phyloP scores from a whole-genome alignment of 2,329 filamentous ascomycete species.

The Venturia pyrina region DNA sequence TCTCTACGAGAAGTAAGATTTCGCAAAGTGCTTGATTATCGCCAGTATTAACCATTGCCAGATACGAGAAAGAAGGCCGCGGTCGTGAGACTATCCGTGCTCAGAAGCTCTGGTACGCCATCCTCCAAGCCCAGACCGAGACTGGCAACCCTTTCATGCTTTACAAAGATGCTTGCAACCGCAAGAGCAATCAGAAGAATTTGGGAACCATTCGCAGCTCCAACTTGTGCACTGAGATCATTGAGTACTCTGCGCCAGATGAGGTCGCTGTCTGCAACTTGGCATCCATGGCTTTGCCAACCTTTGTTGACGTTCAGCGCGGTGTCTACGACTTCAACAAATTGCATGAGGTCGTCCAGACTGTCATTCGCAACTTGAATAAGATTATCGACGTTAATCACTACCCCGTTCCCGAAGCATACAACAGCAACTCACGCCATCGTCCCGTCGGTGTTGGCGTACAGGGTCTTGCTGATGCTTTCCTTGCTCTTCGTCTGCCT shows the following conservation, averaged over 20 bases:
- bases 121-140: slow-evolving; percentile 96
- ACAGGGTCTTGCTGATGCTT: slow-evolving; percentile 93
- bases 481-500: slow-evolving; percentile 90
- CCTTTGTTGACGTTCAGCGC: slow-evolving; percentile 77
- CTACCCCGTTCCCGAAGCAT: slow-evolving; percentile 91
- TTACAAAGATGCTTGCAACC: slow-evolving; percentile 97
- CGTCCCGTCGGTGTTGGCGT: slow-evolving; percentile 93
- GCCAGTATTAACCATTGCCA: slow-evolving; percentile 20
- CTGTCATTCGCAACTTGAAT: slow-evolving; percentile 92
- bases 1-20: slow-evolving; percentile 59
- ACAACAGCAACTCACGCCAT: slow-evolving; percentile 95
- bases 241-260: slow-evolving; percentile 94
- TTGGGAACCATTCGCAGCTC: slow-evolving; percentile 96
- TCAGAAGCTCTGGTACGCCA: slow-evolving; percentile 99
- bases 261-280: slow-evolving; percentile 98
- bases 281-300: slow-evolving; percentile 84
- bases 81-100: slow-evolving; percentile 89
- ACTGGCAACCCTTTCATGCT: slow-evolving; percentile 99
- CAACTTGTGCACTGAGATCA: slow-evolving; percentile 96
- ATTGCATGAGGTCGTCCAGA: slow-evolving; percentile 86
- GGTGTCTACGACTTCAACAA: slow-evolving; percentile 92
- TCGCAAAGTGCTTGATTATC: not conserved
- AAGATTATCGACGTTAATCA: slow-evolving; percentile 97
- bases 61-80: slow-evolving; percentile 79
- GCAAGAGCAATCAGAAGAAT: slow-evolving; percentile 99